Evolutionary conservation across 116 monocot genomes (phyloP), one percentile per base, ranked within the genome.

Genomic region (Dioscorea cayenensis): DNA sequence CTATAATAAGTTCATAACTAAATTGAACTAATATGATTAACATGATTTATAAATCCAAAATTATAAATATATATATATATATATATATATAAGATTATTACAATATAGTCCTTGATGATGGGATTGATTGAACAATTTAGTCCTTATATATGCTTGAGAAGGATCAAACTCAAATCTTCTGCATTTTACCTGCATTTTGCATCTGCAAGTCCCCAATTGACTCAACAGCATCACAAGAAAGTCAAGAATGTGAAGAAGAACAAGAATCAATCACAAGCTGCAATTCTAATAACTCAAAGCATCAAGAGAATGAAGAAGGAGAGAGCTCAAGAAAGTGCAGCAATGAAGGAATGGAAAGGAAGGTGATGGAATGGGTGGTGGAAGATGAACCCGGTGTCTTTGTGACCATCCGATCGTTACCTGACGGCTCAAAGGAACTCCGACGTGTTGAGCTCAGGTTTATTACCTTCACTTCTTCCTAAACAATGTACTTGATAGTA

Each of bases 351-450:
- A 32, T 27, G 7, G 60, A 69, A 25, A 62, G 62, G 7, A 71
- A 77, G 55, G 21, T 71, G 35, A 67, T 49, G 0, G 82, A 79
- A 22, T 79, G 82, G 73, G 86, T 80, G 23, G 75, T 82, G 22
- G 86, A 86, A 68, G 86, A 86, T 16, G 79, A 86, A 51, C 74
- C 86, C 0, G 86, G 86, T 21, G 77, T 83, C 32, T 80, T 65
- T 6, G 35, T 86, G 36, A 77, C 75, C 1, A 14, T 86, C 7
- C 70, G 73, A 3, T 71, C 79, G 9, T 48, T 71, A 43, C 51
- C 76, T 0, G 71, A 79, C 21, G 86, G 79, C n/a, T 77, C 61
- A 2, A 76, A 52, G n/a, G 82, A 82, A 68, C 22, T 86, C 20
- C 7, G 73, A 8, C 79, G 85, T 12, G 76, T 82, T 14, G 76